A percentile compares a stretch with the other conserved stretches of the same genome.
phyloP scores from a whole-genome alignment of 768 basidiomycete genomes.

The Mycena rosella region DNA sequence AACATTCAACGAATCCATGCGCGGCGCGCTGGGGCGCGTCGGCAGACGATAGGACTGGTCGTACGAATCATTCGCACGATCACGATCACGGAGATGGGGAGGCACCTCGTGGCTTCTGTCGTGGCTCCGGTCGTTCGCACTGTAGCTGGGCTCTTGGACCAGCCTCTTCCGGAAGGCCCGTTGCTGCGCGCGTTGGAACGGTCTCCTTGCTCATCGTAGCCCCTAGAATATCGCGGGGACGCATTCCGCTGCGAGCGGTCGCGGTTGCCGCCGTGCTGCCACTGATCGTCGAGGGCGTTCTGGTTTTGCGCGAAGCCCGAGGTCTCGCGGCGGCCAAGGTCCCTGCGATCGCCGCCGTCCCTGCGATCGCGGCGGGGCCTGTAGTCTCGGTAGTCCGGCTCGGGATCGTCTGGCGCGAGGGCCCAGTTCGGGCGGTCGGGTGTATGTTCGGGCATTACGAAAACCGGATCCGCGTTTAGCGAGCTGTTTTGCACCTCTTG shows the following conservation, averaged over 20 bases:
- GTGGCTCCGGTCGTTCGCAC: constrained; percentile 17
- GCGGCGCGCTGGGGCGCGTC: constrained; percentile 8
- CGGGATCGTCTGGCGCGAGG: constrained; percentile 42
- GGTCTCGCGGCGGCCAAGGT: constrained; percentile 17
- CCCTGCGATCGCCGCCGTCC: not conserved
- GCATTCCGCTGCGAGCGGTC: constrained; percentile 8
- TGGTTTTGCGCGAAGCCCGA: constrained; percentile 22
- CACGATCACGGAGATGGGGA: constrained; percentile 31
- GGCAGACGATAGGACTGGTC: constrained; percentile 26
- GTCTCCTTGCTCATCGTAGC: constrained; percentile 18
- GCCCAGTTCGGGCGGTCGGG: constrained; percentile 52
- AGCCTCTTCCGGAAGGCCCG: constrained; percentile 13
- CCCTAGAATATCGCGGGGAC: not conserved
- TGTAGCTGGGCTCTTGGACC: constrained; percentile 23
- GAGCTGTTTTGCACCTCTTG: not conserved
- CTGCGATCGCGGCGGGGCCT: constrained; percentile 2
- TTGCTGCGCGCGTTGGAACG: constrained; percentile 17
- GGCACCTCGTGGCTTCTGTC: too few relatives aligned
- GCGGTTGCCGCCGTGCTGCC: constrained; percentile 14
- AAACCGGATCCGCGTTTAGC: not conserved
- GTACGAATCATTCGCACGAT: constrained; percentile 25
- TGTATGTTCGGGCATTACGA: constrained; percentile 39
- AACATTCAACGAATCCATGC: constrained; percentile 8
- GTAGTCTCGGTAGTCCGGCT: not conserved
- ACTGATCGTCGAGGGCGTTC: constrained; percentile 18